phyloP scores from a whole-genome alignment of 1,139 yeast species.

The Diutina sp. region DNA sequence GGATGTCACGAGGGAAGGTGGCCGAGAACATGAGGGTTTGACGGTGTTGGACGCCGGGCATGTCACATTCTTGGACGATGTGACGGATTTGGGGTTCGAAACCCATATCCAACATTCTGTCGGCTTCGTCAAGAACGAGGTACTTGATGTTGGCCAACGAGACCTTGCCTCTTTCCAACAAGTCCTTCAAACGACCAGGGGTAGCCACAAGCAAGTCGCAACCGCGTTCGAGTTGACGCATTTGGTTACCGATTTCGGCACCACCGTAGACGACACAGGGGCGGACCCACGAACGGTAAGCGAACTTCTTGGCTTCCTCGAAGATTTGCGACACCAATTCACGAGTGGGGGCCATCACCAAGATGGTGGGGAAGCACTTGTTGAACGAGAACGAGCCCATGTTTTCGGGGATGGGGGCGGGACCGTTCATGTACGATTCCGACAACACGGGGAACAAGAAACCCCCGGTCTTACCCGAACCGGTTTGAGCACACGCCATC shows the following conservation, averaged over 20 bases:
- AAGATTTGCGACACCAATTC: constrained; percentile 94
- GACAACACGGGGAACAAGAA: constrained; percentile 96
- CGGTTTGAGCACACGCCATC: constrained; percentile 99
- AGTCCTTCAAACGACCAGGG: constrained; percentile 96
- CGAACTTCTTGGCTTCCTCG: constrained; percentile 91
- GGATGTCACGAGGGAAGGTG: constrained; percentile 96
- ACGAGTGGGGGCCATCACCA: constrained; percentile 96
- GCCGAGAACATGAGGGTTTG: constrained; percentile 98
- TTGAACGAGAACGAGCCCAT: constrained; percentile 48
- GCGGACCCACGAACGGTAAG: constrained; percentile 97
- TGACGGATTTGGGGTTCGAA: constrained; percentile 99
- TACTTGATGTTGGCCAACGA: constrained; percentile 84
- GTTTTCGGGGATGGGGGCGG: constrained; percentile 39
- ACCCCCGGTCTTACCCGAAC: constrained; percentile 98
- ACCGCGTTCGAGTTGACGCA: constrained; percentile 83
- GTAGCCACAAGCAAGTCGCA: constrained; percentile 95
- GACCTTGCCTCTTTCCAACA: constrained; percentile 88
- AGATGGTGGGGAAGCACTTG: constrained; percentile 91
- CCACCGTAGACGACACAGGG: constrained; percentile 98
- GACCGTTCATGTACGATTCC: constrained; percentile 83
- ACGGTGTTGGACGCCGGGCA: constrained; percentile 57
- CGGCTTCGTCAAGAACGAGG: constrained; percentile 96
- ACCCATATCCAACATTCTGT: constrained; percentile 99
- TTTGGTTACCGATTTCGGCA: constrained; percentile 82
- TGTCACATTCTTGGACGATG: constrained; percentile 66